Evolutionary conservation across 805 yeast genomes (phyloP), one percentile per base, ranked within the genome.

Genomic region (Metschnikowia orientalis): DNA sequence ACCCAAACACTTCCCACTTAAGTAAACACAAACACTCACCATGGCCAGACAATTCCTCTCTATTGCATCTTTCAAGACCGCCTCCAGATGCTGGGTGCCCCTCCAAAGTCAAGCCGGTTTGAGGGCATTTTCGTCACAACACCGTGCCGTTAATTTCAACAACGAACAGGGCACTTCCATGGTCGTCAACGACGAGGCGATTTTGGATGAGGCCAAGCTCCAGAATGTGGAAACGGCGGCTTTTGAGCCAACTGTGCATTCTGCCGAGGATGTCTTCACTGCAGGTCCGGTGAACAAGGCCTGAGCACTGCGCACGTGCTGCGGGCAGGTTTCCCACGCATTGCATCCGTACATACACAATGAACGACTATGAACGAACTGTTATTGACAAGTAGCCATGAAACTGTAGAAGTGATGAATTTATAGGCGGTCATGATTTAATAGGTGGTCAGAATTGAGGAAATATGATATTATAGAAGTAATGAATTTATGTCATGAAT

Each of bases 41-140:
- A 54, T 56, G 60, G 48, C 51, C 19, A 52, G 48, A 42, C 56
- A 56, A 41, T 50, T 61, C 25, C 48, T 61, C 28, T 54, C 54
- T 30, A 53, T 65, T 25, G 48, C 66, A 20, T 45, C 63, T 12
- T 56, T 52, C 50, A 63, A 59, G 45, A 65, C 71, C 29, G 67
- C 70, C 33, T 50, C 68, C 28, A 59, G 67, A 40, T 63, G 69
- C 47, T 65, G 70, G 70, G 45, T 65, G 16, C 56, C 53, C 30
- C 33, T 26, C 17, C 21, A 40, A 9, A 23, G 38, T 18, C 38
- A 36, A 16, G 35, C 36, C 34, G 34, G 42, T 15, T 32, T 37
- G 27, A 54, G 69, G 42, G 50, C 41, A 35, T 64, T 63, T 29
- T 61, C 68, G 19, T 58, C 67, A 1, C 52, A 50, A 34, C 67